Evolutionary conservation across 306 rosid species (phyloP).

Genomic region (Trichosanthes truncata): DNA sequence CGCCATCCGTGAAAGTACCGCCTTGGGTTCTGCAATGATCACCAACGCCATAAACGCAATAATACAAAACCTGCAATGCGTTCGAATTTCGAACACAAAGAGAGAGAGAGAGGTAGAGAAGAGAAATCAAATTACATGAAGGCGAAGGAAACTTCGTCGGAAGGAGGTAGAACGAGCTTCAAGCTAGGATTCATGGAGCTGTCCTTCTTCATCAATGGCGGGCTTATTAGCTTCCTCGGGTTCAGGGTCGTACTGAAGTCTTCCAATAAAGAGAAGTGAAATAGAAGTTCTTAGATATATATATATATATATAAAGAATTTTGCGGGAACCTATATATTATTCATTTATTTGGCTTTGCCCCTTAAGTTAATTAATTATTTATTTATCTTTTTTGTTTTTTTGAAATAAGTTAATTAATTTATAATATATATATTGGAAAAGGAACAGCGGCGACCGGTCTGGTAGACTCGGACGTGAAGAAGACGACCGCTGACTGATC

Average conservation of each 20-base stretch:
- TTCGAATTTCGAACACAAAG: not conserved
- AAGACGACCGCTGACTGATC: not conserved
- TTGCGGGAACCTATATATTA: not conserved
- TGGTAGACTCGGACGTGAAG: not conserved
- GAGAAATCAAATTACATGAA: conserved; percentile 44
- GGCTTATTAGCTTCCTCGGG: not conserved
- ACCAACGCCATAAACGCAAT: conserved; percentile 19
- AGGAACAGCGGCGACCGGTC: not conserved
- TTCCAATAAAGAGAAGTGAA: not conserved
- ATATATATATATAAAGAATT: not conserved
- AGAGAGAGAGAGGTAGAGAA: conserved; percentile 3
- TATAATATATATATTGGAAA: not conserved
- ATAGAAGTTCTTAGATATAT: too few species aligned
- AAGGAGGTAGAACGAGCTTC: conserved; percentile 67
- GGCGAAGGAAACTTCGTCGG: conserved; percentile 49
- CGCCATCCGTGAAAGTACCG: conserved; percentile 90
- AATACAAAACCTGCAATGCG: not conserved
- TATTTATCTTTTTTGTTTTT: too few species aligned
- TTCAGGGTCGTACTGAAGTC: not conserved
- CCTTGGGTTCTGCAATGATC: conserved; percentile 56
- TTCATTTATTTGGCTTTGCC: not conserved
- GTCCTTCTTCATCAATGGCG: conserved; percentile 50
- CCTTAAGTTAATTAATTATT: not conserved
- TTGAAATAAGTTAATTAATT: not conserved
- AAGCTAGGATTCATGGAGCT: conserved; percentile 32